Conservation (phyloP, 1,139 yeast species). For the Protomyces lactucae-debilis region DNA sequence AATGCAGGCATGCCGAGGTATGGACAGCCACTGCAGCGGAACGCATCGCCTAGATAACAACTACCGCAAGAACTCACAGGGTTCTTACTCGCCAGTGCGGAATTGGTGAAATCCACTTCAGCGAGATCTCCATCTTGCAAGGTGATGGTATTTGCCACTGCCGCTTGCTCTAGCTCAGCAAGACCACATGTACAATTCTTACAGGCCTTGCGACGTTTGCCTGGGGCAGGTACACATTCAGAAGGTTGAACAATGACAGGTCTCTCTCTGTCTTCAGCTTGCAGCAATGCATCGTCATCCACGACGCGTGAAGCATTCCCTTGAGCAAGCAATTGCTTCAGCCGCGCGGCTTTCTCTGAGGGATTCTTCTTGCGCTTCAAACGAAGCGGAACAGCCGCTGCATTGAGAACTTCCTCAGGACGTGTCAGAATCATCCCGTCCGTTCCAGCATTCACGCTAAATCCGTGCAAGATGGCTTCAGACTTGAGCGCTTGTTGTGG, state of each 20-base stretch:
- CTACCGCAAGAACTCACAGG: slow-evolving; percentile 90
- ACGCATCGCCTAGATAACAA: slow-evolving; percentile 95
- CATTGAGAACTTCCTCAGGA: background rate
- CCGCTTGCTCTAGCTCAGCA: slow-evolving; percentile 54
- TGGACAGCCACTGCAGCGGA: slow-evolving; percentile 97
- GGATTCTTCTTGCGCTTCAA: slow-evolving; percentile 5
- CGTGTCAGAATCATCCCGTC: slow-evolving; percentile 22
- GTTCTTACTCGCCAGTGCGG: slow-evolving; percentile 65
- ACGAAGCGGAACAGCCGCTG: slow-evolving; percentile 15
- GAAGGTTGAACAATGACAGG: slow-evolving; percentile 43
- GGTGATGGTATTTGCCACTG: slow-evolving; percentile 46
- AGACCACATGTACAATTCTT: slow-evolving; percentile 97
- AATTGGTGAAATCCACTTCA: slow-evolving; percentile 79
- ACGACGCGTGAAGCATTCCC: slow-evolving; percentile 37
- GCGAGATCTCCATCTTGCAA: slow-evolving; percentile 59
- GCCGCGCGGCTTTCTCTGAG: slow-evolving; percentile 30
- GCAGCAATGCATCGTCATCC: slow-evolving; percentile 49
- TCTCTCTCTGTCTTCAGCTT: slow-evolving; percentile 37
- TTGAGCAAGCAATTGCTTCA: slow-evolving; percentile 36
- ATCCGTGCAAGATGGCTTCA: slow-evolving; percentile 22
- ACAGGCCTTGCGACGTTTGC: slow-evolving; percentile 63
- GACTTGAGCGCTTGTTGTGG: slow-evolving; percentile 19
- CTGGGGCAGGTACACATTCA: slow-evolving; percentile 45
- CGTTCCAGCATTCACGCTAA: slow-evolving; percentile 6
- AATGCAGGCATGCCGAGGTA: slow-evolving; percentile 94